Evolutionary conservation across 1,284 basidiomycete species (phyloP), one percentile per base, ranked within the genome.

Genomic region (Cutaneotrichosporon cutaneum): DNA sequence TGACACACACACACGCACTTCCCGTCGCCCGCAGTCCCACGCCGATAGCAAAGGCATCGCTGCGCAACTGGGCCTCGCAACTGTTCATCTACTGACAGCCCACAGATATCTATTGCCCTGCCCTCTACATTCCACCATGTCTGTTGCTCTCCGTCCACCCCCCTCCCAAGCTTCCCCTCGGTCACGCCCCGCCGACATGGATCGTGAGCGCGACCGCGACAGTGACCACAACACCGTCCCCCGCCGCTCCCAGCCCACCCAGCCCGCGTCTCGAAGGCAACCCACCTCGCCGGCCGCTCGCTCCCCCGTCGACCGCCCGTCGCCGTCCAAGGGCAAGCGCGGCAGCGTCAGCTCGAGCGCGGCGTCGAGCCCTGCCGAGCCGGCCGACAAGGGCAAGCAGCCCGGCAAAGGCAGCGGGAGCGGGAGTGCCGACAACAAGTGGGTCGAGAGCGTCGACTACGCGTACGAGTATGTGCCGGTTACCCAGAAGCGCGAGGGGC

Each of bases 381-480:
- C 35, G 18, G 39, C n/a, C 8, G 50, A 36, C 21, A 56, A 63
- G 26, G 22, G 22, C 32, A 56, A 55, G 32, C 14, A 10, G 14
- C 18, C 7, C n/a, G 36, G 52, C 52, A 48, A 56, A 16, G 32
- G 22, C 22, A 32, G 27, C 18, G 27, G 32, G 27, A 30, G 26
- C 9, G 26, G 42, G 24, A 56, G 44, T 30, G 30, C 24, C 4
- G 60, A 45, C 51, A 61, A 60, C 44, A 66, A 66, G 54, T 71
- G 69, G 70, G 57, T 68, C 6, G 70, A 72, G 58, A 70, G 66
- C 58, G 65, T 68, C 13, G 76, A 77, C 53, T 76, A 69, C 57
- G 76, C 75, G 42, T 77, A 77, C 64, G 76, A 77, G 59, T 77
- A 77, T 61, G 75, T 77, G 22, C 70, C 72, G 21, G 72, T 77